Evolutionary conservation across 2,329 filamentous ascomycete genomes (phyloP).

Genomic region (Arthrobotrys iridis): DNA sequence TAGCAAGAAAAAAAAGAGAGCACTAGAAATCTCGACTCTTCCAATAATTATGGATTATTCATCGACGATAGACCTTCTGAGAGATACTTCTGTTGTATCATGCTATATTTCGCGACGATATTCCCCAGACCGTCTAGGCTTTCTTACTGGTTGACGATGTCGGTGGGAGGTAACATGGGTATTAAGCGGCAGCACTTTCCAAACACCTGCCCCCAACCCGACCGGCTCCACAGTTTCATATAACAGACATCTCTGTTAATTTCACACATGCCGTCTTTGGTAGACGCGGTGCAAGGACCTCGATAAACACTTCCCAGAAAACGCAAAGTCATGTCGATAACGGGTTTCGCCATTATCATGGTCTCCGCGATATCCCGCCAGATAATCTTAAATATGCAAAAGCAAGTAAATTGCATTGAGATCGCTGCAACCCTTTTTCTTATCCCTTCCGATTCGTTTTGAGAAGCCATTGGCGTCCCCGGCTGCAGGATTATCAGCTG

Average conservation of each 20-base stretch:
- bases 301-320: slow-evolving; percentile 34
- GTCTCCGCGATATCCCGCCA: slow-evolving; percentile 42
- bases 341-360: slow-evolving; percentile 15
- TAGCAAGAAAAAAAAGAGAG: slow-evolving; percentile 8
- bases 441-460: slow-evolving; percentile 19
- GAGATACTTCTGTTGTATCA: slow-evolving; percentile 12
- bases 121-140: slow-evolving; percentile 39
- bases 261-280: slow-evolving; percentile 34
- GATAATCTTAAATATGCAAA: slow-evolving; percentile 33
- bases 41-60: not conserved
- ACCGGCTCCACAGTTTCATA: slow-evolving; percentile 42
- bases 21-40: not conserved
- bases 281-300: slow-evolving; percentile 19
- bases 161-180: slow-evolving; percentile 17
- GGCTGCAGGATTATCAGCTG: slow-evolving; percentile 18
- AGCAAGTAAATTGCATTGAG: slow-evolving; percentile 4
- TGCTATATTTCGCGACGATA: slow-evolving; percentile 38
- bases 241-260: slow-evolving; percentile 32
- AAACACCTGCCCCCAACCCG: slow-evolving; percentile 43
- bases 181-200: slow-evolving; percentile 49
- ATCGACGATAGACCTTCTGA: not conserved
- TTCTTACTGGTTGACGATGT: slow-evolving; percentile 35
- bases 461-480: slow-evolving; percentile 19
- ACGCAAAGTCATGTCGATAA: slow-evolving; percentile 27
- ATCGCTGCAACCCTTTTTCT: slow-evolving; percentile 4